Evolutionary conservation across 2,329 filamentous ascomycete species (phyloP), one percentile per base, ranked within the genome.

Genomic region (Apiospora kogelbergensis): DNA sequence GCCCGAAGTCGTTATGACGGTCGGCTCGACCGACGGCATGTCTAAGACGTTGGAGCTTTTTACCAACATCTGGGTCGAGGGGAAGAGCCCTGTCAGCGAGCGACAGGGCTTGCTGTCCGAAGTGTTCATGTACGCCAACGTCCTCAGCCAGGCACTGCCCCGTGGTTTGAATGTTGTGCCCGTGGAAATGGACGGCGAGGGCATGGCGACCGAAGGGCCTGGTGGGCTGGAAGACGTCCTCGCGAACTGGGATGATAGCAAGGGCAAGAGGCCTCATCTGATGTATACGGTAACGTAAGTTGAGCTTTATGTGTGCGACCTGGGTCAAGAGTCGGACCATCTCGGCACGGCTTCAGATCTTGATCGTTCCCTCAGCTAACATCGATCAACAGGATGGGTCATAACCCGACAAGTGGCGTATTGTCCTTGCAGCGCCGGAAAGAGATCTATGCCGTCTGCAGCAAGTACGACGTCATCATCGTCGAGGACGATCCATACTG

Each of bases 401-500:
- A 97, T 76, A 97, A 97, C 78, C 95, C 94, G 1, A 97, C 94
- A 0, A 91, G 92, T 40, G 90, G 91, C 41, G 89, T 93, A 2
- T 84, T 97, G 2, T 90, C 92, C 2, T 78, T 96, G 11, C 82
- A 91, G 75, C 89, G 95, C 48, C 88, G 93, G 68, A 91, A 88
- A 74, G 90, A 94, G 66, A 86, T 98, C 37, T 98, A 98, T 77
- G 88, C 86, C 22, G 78, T 98, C 17, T 96, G 93, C 81, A 90
- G 90, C 78, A 88, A 91, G 77, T 97, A 93, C 81, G 94, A 98
- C 79, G 88, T 98, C 71, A 88, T 98, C 75, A 97, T 98, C 72
- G 83, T 97, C 71, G 95, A 98, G 80, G 95, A 98, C 75, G 95
- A 98, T 71, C 95, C 95, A 6, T 98, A 98, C 83, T 98, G 94